Conservation (phyloP, 1,284 basidiomycete genomes). For the Ceratobasidium sp. region DNA sequence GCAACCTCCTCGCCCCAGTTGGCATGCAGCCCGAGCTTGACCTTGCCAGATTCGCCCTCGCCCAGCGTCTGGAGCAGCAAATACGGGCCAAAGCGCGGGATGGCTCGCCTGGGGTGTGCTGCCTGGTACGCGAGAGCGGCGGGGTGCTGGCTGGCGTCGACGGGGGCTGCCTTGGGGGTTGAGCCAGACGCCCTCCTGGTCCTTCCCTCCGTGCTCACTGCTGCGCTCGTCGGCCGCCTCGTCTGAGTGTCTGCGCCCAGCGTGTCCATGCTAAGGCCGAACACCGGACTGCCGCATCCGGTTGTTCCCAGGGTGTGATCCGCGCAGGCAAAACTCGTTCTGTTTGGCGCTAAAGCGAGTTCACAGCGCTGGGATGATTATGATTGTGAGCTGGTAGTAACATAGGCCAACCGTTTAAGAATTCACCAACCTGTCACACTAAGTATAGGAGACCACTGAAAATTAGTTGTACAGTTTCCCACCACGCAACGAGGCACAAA, state of each 20-base stretch:
- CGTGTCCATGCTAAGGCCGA: conserved; percentile 38
- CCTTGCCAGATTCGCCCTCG: conserved; percentile 99
- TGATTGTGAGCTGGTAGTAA: too few relatives aligned
- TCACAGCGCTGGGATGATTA: too few relatives aligned
- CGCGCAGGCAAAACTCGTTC: too few relatives aligned
- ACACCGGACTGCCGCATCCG: too few relatives aligned
- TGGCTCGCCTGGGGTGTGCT: conserved; percentile 85
- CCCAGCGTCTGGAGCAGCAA: conserved; percentile 93
- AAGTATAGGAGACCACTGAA: too few relatives aligned
- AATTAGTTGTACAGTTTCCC: too few relatives aligned
- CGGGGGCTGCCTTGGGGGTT: not conserved
- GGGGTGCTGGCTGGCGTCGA: conserved; percentile 84
- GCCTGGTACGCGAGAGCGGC: conserved; percentile 87
- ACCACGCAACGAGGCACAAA: too few relatives aligned
- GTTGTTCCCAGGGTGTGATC: too few relatives aligned
- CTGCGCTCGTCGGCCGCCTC: conserved; percentile 25
- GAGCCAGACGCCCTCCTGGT: conserved; percentile 5
- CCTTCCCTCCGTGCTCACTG: not conserved
- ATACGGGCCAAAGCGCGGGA: conserved; percentile 95
- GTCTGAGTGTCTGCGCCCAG: conserved; percentile 23
- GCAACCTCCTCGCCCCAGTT: conserved; percentile 98
- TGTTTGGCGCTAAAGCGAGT: too few relatives aligned
- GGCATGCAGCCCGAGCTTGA: conserved; percentile 95
- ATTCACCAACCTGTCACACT: too few relatives aligned
- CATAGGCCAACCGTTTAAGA: too few relatives aligned